These are phyloP conservation scores for Dactylonectria macrodidyma DNA, from an alignment of 2,329 filamentous ascomycete species.

Conservation along the genomic window DNA sequence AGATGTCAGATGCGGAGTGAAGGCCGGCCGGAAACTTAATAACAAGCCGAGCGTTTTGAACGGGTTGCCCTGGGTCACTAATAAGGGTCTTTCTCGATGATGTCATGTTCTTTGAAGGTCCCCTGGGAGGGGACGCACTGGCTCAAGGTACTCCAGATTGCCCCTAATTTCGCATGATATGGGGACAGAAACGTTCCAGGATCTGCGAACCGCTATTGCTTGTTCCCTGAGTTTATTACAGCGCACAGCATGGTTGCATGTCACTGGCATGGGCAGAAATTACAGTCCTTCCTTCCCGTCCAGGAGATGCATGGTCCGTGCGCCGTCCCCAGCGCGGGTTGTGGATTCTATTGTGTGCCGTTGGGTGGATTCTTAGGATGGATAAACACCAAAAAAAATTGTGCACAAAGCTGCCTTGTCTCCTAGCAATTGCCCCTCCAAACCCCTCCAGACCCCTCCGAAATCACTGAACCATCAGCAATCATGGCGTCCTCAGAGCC, in stretches of 20 bases:
- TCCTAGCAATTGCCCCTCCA: conserved; percentile 50
- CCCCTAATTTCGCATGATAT: background rate
- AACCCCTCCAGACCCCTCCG: conserved; percentile 45
- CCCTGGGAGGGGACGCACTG: background rate
- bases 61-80: conserved; percentile 9
- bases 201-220: conserved; percentile 1
- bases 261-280: conserved; percentile 4
- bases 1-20: conserved; percentile 9
- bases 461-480: conserved; percentile 18
- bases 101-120: conserved; percentile 40
- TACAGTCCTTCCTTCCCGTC: background rate
- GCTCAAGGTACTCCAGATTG: background rate
- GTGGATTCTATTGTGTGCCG: conserved; percentile 15
- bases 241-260: background rate
- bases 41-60: conserved; percentile 8
- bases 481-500: conserved; percentile 53
- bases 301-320: conserved; percentile 18
- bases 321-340: background rate
- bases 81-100: conserved; percentile 42
- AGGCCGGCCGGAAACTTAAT: conserved; percentile 16
- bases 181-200: background rate
- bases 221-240: background rate
- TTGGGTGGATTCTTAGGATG: conserved; percentile 4
- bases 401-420: conserved; percentile 39
- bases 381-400: conserved; percentile 50